Evolutionary conservation across 2,329 filamentous ascomycete species (phyloP), one percentile per base, ranked within the genome.

Genomic region (Phyllosticta ampelicida): DNA sequence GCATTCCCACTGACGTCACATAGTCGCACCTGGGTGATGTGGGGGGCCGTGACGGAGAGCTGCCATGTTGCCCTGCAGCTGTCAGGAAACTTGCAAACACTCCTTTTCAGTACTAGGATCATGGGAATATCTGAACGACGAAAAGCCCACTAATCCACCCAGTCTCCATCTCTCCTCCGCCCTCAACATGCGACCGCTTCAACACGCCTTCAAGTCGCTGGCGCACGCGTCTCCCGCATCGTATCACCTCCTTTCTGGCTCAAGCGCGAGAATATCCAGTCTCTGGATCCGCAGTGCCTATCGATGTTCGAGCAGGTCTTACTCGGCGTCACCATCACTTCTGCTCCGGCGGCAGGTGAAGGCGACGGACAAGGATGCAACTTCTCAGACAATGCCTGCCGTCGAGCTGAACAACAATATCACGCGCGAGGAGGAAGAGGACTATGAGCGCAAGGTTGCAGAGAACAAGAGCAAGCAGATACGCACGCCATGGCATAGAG

Each of bases 401-500:
- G 62, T 65, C 1, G 66, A 76, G 11, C 64, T 77, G 36, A 72
- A 74, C 59, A 71, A 78, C 48, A 68, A 75, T 55, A 68, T 78
- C 29, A 73, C 72, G 1, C 62, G 71, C 52, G 75, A 75, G 60
- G 77, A 79, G 64, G 71, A 75, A 62, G 68, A 72, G 21, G 73
- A 78, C 62, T 78, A 74, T 62, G 69, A 71, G 11, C 66, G 64
- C 54, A 67, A 70, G 48, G 69, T 78, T n/a, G 66, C 68, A 54
- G 70, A 73, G 59, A 76, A 77, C 52, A 81, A 81, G 65, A 73
- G 78, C 53, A 78, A 79, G 60, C 84, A 86, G 62, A 74, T 80
- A 53, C 75, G 81, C 54, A 78, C 83, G 30, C 85, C 85, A 63
- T 87, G 85, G 85, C 82, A 84, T 62, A 76, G 84, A 16, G 78